Evolutionary conservation across 768 basidiomycete species (phyloP).

Genomic region (Suillus clintonianus): DNA sequence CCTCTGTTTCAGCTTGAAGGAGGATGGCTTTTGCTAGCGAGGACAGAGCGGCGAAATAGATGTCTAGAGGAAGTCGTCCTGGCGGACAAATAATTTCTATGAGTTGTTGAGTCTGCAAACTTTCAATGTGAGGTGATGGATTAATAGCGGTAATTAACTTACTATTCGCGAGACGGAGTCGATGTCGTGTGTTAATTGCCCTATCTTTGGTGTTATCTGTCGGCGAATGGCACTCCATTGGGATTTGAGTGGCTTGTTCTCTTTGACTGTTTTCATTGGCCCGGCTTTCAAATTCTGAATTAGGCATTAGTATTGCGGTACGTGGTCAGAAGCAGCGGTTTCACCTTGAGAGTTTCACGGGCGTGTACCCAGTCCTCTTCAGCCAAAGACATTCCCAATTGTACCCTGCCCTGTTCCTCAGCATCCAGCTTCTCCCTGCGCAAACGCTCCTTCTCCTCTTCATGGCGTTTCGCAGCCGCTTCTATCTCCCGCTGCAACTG

Average conservation of each 20-base stretch:
- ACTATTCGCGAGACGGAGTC: constrained; percentile 66
- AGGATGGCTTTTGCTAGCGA: constrained; percentile 89
- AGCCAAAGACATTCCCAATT: constrained; percentile 53
- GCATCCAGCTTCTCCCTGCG: constrained; percentile 38
- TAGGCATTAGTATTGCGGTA: constrained; percentile 22
- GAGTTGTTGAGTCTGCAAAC: constrained; percentile 41
- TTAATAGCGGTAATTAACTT: constrained; percentile 26
- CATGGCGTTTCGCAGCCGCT: constrained; percentile 29
- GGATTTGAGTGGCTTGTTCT: constrained; percentile 51
- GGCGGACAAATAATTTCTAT: constrained; percentile 41
- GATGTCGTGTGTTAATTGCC: constrained; percentile 78
- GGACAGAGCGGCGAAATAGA: constrained; percentile 79
- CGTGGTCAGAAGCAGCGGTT: constrained; percentile 16
- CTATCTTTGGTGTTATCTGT: constrained; percentile 83
- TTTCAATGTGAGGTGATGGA: constrained; percentile 9
- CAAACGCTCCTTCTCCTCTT: constrained; percentile 37
- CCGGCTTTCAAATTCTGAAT: constrained; percentile 63
- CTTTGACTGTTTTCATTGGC: constrained; percentile 66
- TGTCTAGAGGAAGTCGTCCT: constrained; percentile 28
- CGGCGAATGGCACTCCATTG: constrained; percentile 71
- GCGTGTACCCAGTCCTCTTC: constrained; percentile 68
- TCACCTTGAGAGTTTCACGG: constrained; percentile 55
- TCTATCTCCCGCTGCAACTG: constrained; percentile 35
- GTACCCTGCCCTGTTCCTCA: constrained; percentile 41
- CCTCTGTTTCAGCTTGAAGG: constrained; percentile 91